Evolutionary conservation across 2,329 filamentous ascomycete genomes (phyloP), one percentile per base, ranked within the genome.

Genomic region (Trichoderma sp.): DNA sequence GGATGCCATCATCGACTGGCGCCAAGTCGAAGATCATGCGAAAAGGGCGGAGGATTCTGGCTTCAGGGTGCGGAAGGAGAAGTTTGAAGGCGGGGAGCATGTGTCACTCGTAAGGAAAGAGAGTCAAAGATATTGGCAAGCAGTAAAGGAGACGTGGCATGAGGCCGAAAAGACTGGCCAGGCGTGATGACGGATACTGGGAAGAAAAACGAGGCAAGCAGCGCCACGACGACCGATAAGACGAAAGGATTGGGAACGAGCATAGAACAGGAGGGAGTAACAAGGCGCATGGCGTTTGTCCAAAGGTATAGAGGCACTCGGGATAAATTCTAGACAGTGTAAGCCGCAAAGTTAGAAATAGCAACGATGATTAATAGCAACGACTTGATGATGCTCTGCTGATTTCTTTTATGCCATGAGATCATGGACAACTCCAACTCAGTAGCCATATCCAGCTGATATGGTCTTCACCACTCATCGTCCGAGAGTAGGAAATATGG

Each of bases 21-120:
- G 70, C 8, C 81, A 86, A 69, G 79, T 88, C 5, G 84, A 87
- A 75, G 68, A 72, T 53, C 85, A 88, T 71, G 84, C 83, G 0
- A 74, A 70, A 3, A 77, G 81, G 55, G 84, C 86, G 0, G 72
- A 64, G 35, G 70, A 72, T 7, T 77, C 73, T 10, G 84, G 83
- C 2, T 82, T 83, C 49, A 66, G 68, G 4, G 81, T 86, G 2
- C 76, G 79, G 58, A 74, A 77, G 71, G 86, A 86, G 72, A 74
- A 75, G 72, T 88, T 88, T 64, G 75, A 77, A 33, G 79, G 79
- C 43, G 85, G 82, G 4, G 77, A 77, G 29, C 87, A 89, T 75
- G 86, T 88, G 29, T 81, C 84, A 21, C 85, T 87, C 70, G 79
- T 81, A 69, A 81, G 82, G 70, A 73, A 74, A 0, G 83, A 88